A percentile compares a stretch with the other conserved stretches of the same genome.
These are phyloP conservation scores for Acanthamoeba healyi DNA, from an alignment of 208 protist species.

Conservation along the genomic window DNA sequence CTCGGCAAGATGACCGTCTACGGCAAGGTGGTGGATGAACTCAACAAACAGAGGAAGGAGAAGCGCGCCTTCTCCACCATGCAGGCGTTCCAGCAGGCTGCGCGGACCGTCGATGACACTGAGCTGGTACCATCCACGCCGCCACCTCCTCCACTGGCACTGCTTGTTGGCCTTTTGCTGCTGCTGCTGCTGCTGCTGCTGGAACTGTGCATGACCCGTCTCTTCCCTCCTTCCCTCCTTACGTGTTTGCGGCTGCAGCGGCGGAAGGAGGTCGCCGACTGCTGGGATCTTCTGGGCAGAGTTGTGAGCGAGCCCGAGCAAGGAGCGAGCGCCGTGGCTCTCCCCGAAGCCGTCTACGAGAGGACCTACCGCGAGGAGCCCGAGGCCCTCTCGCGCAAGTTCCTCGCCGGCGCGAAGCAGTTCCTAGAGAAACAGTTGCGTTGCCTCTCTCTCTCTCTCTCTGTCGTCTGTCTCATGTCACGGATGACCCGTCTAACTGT, in stretches of 20 bases:
- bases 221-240: neutral
- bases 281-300: conserved; percentile 8
- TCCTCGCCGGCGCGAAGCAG: conserved; percentile 16
- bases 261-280: conserved; percentile 38
- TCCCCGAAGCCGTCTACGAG: conserved; percentile 29
- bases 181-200: too few species aligned
- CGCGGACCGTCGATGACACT: conserved; percentile 20
- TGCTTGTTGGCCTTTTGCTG: too few species aligned
- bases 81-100: neutral
- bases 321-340: neutral
- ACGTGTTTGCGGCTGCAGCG: too few species aligned
- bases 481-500: too few species aligned
- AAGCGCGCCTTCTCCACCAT: neutral
- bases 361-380: neutral
- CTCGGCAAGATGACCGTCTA: conserved; percentile 46
- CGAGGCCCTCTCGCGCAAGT: neutral
- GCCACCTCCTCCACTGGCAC: too few species aligned
- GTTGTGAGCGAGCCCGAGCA: conserved; percentile 1
- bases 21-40: neutral
- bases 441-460: neutral
- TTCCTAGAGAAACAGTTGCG: conserved; percentile 55
- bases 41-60: neutral
- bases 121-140: conserved; percentile 41
- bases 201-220: too few species aligned
- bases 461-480: neutral